These are phyloP conservation scores for Trypanosoma grayi DNA, from an alignment of 208 protist genomes.

Conservation along the genomic window DNA sequence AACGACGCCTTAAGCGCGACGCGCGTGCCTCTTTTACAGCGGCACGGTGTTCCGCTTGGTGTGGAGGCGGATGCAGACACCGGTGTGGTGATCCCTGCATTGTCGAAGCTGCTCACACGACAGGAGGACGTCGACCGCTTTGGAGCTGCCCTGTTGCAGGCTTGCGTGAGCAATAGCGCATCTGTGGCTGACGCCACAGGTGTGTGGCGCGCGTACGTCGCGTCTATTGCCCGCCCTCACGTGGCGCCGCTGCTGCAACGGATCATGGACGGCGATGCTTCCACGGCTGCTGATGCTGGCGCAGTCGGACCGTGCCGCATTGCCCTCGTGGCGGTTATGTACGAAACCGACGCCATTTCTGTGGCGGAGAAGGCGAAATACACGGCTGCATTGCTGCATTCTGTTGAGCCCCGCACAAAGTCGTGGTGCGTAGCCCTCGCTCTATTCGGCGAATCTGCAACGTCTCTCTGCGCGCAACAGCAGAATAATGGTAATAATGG, in stretches of 20 bases:
- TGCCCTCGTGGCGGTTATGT: constrained; percentile 14
- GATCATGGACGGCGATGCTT: constrained; percentile 4
- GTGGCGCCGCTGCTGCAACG: constrained; percentile 9
- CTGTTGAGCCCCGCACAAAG: constrained; percentile 8
- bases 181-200: not conserved
- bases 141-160: not conserved
- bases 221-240: constrained; percentile 6
- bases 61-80: not conserved
- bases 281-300: not conserved
- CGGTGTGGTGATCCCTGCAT: not conserved
- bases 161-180: not conserved
- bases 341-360: constrained; percentile 8
- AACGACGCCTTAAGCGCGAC: too few relatives aligned
- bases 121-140: constrained; percentile 10
- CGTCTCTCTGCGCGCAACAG: constrained; percentile 16
- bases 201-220: constrained; percentile 8
- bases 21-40: not conserved
- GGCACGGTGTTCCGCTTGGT: too few relatives aligned
- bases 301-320: not conserved
- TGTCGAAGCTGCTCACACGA: constrained; percentile 6
- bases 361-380: constrained; percentile 3
- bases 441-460: constrained; percentile 14
- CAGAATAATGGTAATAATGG: constrained; percentile 8
- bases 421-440: constrained; percentile 19
- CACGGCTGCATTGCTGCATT: constrained; percentile 2